Evolutionary conservation across 345 rosid species (phyloP).

Genomic region (Dipteronia sinensis): DNA sequence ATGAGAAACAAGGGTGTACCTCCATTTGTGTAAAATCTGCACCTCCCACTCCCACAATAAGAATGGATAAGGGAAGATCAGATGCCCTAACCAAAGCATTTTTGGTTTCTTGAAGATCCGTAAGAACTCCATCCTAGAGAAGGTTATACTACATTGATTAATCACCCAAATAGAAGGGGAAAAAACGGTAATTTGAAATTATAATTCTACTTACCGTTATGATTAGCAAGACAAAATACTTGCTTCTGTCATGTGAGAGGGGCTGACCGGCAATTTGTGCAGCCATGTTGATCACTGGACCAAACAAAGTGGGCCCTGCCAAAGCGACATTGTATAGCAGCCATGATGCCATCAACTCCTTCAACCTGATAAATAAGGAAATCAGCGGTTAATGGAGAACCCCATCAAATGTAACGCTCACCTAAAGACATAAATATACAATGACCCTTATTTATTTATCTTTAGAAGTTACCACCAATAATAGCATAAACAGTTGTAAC

Average conservation of each 20-base stretch:
- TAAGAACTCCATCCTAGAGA: constrained; percentile 81
- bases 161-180: too few species aligned
- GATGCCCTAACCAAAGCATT: constrained; percentile 86
- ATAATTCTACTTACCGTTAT: constrained; percentile 46
- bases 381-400: too few species aligned
- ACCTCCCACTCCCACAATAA: constrained; percentile 86
- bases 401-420: too few species aligned
- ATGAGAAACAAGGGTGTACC: constrained; percentile 39
- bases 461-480: too few species aligned
- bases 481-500: too few species aligned
- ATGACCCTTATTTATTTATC: too few species aligned
- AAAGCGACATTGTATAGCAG: constrained; percentile 58
- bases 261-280: constrained; percentile 53
- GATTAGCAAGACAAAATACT: constrained; percentile 62
- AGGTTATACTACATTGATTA: background rate
- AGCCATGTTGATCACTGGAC: constrained; percentile 60
- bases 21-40: constrained; percentile 90
- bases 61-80: constrained; percentile 88
- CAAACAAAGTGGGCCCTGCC: constrained; percentile 75
- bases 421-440: too few species aligned
- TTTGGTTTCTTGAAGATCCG: constrained; percentile 74
- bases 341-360: constrained; percentile 83
- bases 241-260: constrained; percentile 26
- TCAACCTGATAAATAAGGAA: constrained; percentile 54
- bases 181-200: background rate